These are phyloP conservation scores for Ramaria sp. DNA, from an alignment of 768 basidiomycete genomes.

Conservation along the genomic window DNA sequence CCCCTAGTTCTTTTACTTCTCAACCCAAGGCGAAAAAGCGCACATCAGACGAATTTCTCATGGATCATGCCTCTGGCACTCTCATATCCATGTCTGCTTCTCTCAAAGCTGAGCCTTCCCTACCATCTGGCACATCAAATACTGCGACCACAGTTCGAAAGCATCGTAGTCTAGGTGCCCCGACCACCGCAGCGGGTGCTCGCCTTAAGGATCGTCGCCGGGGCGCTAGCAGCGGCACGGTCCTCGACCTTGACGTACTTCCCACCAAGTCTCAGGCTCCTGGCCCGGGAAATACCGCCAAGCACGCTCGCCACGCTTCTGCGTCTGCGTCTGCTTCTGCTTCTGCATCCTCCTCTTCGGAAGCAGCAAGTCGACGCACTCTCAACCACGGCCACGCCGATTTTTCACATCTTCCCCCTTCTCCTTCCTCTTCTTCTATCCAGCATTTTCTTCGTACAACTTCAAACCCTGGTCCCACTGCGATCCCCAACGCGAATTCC, in stretches of 20 bases:
- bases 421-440: constrained; percentile 83
- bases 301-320: constrained; percentile 57
- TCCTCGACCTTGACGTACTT: constrained; percentile 14
- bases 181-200: neutral
- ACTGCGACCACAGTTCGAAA: constrained; percentile 44
- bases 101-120: constrained; percentile 10
- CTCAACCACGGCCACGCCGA: constrained; percentile 44
- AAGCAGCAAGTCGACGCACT: constrained; percentile 43
- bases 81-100: constrained; percentile 43
- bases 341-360: constrained; percentile 50
- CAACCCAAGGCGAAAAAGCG: constrained; percentile 60
- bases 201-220: constrained; percentile 8
- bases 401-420: constrained; percentile 85
- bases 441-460: constrained; percentile 61
- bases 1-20: constrained; percentile 55
- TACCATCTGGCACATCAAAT: constrained; percentile 17
- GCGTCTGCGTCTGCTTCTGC: constrained; percentile 44
- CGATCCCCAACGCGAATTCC: constrained; percentile 24
- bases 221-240: constrained; percentile 9
- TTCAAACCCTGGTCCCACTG: constrained; percentile 25
- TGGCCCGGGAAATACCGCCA: neutral
- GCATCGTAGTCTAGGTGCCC: constrained; percentile 58
- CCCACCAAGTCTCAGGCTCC: constrained; percentile 29
- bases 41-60: constrained; percentile 73
- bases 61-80: constrained; percentile 52